These are phyloP conservation scores for Penicillium verhagenii DNA, from an alignment of 495 filamentous ascomycete genomes.

Conservation along the genomic window DNA sequence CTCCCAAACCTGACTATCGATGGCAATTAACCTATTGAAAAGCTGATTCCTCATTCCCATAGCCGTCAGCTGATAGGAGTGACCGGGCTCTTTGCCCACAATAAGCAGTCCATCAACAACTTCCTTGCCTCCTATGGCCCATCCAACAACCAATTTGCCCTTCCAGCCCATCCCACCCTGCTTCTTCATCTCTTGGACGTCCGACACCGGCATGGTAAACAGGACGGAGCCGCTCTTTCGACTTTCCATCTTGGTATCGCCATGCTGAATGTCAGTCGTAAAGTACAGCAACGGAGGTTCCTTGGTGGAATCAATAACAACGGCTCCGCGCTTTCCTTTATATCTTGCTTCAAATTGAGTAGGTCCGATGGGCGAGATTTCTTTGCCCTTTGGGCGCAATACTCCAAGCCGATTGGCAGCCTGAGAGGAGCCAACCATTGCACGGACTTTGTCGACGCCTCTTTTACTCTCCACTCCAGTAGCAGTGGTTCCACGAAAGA, in stretches of 20 bases:
- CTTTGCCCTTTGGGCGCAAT: slow-evolving; percentile 47
- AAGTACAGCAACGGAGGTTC: slow-evolving; percentile 40
- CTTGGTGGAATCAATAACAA: slow-evolving; percentile 60
- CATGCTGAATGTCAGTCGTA: slow-evolving; percentile 40
- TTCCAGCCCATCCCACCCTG: slow-evolving; percentile 88
- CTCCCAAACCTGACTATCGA: slow-evolving; percentile 88
- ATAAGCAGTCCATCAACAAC: slow-evolving; percentile 78
- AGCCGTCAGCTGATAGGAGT: slow-evolving; percentile 64
- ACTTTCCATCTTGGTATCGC: slow-evolving; percentile 35
- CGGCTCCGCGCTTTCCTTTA: slow-evolving; percentile 68
- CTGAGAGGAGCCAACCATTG: slow-evolving; percentile 57
- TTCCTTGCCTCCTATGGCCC: slow-evolving; percentile 68
- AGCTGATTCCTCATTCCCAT: slow-evolving; percentile 74
- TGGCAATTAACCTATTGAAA: slow-evolving; percentile 80
- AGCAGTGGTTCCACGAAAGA: slow-evolving; percentile 68
- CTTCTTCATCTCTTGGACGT: slow-evolving; percentile 73
- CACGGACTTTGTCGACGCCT: slow-evolving; percentile 65
- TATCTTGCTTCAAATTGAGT: slow-evolving; percentile 71
- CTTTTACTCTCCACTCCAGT: slow-evolving; percentile 66
- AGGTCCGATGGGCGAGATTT: slow-evolving; percentile 54
- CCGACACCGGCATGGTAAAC: slow-evolving; percentile 53
- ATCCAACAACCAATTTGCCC: slow-evolving; percentile 78
- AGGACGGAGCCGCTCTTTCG: slow-evolving; percentile 35
- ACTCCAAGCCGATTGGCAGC: slow-evolving; percentile 71
- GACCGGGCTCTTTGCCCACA: slow-evolving; percentile 47